Percentiles rank a stretch among this genome's conserved stretches.
Conservation (phyloP, 2,329 filamentous ascomycete genomes). For the Fusarium decemcellulare region DNA sequence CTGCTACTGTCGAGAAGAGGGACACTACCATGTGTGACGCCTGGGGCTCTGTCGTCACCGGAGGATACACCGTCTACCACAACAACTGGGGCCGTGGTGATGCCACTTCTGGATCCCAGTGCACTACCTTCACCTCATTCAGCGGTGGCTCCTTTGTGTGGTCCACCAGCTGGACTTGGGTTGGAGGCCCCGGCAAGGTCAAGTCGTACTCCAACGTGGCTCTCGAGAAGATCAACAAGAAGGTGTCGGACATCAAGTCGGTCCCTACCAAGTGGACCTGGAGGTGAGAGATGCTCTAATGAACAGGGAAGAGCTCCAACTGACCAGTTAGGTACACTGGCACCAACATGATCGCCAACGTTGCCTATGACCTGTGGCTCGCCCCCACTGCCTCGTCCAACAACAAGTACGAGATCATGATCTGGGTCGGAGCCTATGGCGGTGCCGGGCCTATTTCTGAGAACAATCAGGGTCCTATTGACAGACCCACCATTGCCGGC, state of each 20-base stretch:
- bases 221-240: conserved; percentile 53
- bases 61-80: conserved; percentile 65
- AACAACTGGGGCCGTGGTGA: conserved; percentile 63
- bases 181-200: conserved; percentile 54
- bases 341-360: conserved; percentile 62
- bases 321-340: conserved; percentile 51
- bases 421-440: conserved; percentile 72
- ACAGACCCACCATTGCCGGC: conserved; percentile 66
- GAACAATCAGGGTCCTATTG: conserved; percentile 25
- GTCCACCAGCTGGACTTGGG: conserved; percentile 59
- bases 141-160: conserved; percentile 54
- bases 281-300: too few relatives aligned
- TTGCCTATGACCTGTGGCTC: conserved; percentile 75
- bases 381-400: conserved; percentile 57
- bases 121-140: conserved; percentile 56
- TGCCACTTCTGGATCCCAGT: conserved; percentile 57
- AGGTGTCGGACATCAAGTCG: conserved; percentile 52
- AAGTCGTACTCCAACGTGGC: conserved; percentile 63
- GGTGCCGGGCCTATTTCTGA: conserved; percentile 69
- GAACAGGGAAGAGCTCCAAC: too few relatives aligned
- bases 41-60: conserved; percentile 54
- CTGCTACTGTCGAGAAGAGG: conserved; percentile 51
- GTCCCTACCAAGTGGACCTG: conserved; percentile 54
- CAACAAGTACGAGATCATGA: conserved; percentile 74
- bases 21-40: conserved; percentile 55